Conservation (phyloP, 305 asterid species). For the Ilex paraguariensis region DNA sequence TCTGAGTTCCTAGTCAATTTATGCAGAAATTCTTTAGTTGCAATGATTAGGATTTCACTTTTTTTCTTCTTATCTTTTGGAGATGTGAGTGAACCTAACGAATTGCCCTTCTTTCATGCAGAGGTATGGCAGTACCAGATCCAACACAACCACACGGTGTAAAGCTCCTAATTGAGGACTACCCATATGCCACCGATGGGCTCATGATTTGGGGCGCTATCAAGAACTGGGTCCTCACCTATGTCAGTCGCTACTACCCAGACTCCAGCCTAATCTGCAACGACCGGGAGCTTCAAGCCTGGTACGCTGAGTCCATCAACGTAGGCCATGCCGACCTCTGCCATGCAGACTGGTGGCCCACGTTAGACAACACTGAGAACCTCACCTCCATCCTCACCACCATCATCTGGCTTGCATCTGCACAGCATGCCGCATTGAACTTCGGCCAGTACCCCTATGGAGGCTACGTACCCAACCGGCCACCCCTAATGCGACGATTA, state of each 20-base stretch:
- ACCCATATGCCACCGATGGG: conserved; percentile 90
- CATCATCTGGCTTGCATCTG: conserved; percentile 82
- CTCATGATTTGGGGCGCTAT: conserved; percentile 81
- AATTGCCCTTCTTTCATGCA: conserved; percentile 16
- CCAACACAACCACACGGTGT: conserved; percentile 73
- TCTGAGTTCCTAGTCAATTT: no score
- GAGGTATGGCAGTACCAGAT: conserved; percentile 94
- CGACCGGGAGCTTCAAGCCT: conserved; percentile 85
- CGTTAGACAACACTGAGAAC: conserved; percentile 61
- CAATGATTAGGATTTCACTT: no score
- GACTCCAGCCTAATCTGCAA: conserved; percentile 53
- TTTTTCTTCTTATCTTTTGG: no score
- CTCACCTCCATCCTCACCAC: conserved; percentile 73
- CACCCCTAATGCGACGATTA: conserved; percentile 75
- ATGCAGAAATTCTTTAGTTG: no score
- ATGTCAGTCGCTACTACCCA: conserved; percentile 63
- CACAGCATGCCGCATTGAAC: conserved; percentile 92
- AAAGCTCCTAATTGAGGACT: conserved; percentile 66
- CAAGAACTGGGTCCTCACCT: conserved; percentile 56
- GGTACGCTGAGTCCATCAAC: conserved; percentile 89
- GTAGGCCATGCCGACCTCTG: conserved; percentile 85
- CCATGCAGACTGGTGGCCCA: conserved; percentile 93
- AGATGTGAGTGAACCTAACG: conserved; percentile 3
- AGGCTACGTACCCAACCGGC: conserved; percentile 95
- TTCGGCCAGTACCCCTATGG: conserved; percentile 98